These are phyloP conservation scores for Aethionema arabicum DNA, from an alignment of 345 rosid species.

Conservation along the genomic window DNA sequence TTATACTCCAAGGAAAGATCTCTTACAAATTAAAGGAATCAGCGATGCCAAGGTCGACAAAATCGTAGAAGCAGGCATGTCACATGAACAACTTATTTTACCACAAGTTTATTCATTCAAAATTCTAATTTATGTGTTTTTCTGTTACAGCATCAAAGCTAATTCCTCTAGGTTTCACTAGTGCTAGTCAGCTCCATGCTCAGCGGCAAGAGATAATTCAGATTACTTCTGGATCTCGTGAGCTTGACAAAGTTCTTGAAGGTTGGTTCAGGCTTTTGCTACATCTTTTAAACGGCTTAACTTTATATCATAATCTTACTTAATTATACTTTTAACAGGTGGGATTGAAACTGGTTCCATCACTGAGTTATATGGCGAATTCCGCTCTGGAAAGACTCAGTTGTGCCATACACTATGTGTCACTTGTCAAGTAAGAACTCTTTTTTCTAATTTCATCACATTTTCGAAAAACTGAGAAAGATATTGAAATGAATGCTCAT, in stretches of 20 bases:
- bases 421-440: slow-evolving; percentile 78
- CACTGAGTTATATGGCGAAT: slow-evolving; percentile 95
- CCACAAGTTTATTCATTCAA: not conserved
- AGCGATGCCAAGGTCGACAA: slow-evolving; percentile 97
- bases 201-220: slow-evolving; percentile 94
- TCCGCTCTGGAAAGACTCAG: slow-evolving; percentile 97
- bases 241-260: slow-evolving; percentile 92
- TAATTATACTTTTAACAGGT: slow-evolving; percentile 43
- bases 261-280: slow-evolving; percentile 39
- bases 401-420: slow-evolving; percentile 96
- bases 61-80: slow-evolving; percentile 85
- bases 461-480: slow-evolving; percentile 3
- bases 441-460: slow-evolving; percentile 1
- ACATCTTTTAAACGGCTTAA: not conserved
- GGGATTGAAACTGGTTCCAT: slow-evolving; percentile 97
- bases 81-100: not conserved
- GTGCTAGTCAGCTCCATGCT: slow-evolving; percentile 87
- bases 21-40: slow-evolving; percentile 91
- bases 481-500: slow-evolving; percentile 6
- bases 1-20: slow-evolving; percentile 92
- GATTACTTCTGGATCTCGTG: slow-evolving; percentile 94
- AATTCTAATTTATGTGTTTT: slow-evolving; percentile 8
- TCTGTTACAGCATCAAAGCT: slow-evolving; percentile 73
- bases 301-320: slow-evolving; percentile 22
- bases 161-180: slow-evolving; percentile 92